A percentile compares a stretch with the other conserved stretches of the same genome.
Conservation (phyloP, 23 red algal genomes). For the Chondrus crispus region DNA sequence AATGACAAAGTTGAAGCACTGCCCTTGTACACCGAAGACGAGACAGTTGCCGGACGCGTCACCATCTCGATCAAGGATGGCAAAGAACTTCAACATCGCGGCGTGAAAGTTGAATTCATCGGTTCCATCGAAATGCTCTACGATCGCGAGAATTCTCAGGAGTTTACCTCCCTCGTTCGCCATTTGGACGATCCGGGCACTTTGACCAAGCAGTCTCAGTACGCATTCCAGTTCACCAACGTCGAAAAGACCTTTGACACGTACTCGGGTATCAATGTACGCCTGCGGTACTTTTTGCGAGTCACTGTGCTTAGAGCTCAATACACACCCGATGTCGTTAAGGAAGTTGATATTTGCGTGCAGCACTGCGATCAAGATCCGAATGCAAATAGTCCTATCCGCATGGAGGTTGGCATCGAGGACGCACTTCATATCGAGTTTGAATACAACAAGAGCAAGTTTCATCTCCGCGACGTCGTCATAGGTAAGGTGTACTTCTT, state of each 20-base stretch:
- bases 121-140: slow-evolving; percentile 95
- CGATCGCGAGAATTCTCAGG: slow-evolving; percentile 79
- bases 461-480: slow-evolving; percentile 84
- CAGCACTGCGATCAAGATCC: slow-evolving; percentile 61
- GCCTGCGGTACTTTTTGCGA: slow-evolving; percentile 84
- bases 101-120: slow-evolving; percentile 83
- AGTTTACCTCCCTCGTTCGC: slow-evolving; percentile 87
- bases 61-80: slow-evolving; percentile 62
- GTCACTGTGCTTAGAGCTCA: slow-evolving; percentile 73
- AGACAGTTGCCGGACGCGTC: slow-evolving; percentile 83
- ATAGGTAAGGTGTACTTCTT: slow-evolving; percentile 93
- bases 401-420: slow-evolving; percentile 98
- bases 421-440: slow-evolving; percentile 97
- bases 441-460: slow-evolving; percentile 83
- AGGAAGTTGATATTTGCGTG: slow-evolving; percentile 78
- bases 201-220: slow-evolving; percentile 31
- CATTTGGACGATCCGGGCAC: slow-evolving; percentile 82
- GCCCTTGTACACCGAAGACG: slow-evolving; percentile 72
- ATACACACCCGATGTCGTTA: slow-evolving; percentile 53
- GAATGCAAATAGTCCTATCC: slow-evolving; percentile 39
- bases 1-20: slow-evolving; percentile 21
- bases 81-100: slow-evolving; percentile 65
- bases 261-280: slow-evolving; percentile 91
- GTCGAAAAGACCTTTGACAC: slow-evolving; percentile 94
- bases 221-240: slow-evolving; percentile 83